phyloP scores from a whole-genome alignment of 2,329 filamentous ascomycete species.

The Diaporthe eres region DNA sequence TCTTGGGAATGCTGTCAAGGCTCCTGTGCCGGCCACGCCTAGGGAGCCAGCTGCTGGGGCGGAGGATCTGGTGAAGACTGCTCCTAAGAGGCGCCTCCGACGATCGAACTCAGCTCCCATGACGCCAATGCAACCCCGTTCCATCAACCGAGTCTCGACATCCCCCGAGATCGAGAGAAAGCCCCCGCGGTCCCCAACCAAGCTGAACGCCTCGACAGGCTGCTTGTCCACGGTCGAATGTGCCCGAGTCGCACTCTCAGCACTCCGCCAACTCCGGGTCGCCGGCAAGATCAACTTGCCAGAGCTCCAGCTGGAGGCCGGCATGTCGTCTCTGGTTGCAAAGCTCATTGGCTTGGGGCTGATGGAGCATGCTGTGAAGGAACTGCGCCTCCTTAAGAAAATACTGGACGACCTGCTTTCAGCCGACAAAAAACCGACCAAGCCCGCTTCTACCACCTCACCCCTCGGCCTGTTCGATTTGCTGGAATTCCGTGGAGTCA shows the following conservation, averaged over 20 bases:
- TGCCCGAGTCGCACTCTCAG: conserved; percentile 75
- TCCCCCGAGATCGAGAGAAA: conserved; percentile 60
- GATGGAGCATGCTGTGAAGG: conserved; percentile 77
- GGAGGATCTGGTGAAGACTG: conserved; percentile 55
- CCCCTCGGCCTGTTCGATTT: conserved; percentile 65
- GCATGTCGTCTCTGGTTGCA: conserved; percentile 77
- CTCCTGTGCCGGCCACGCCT: conserved; percentile 49
- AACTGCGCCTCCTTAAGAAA: conserved; percentile 76
- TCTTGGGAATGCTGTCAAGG: conserved; percentile 76
- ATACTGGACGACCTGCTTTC: conserved; percentile 64
- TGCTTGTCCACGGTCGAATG: conserved; percentile 77
- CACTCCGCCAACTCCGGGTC: conserved; percentile 71
- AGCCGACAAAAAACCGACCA: conserved; percentile 51
- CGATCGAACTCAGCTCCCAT: conserved; percentile 71
- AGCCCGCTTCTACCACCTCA: conserved; percentile 53
- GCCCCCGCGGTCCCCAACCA: conserved; percentile 47
- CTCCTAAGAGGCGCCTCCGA: conserved; percentile 59
- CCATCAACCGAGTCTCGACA: conserved; percentile 72
- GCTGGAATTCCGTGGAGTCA: conserved; percentile 69
- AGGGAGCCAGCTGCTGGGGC: conserved; percentile 53
- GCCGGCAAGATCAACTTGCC: conserved; percentile 68
- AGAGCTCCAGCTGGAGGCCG: conserved; percentile 78
- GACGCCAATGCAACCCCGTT: conserved; percentile 72
- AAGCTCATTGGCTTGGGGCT: conserved; percentile 76
- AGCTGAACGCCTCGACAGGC: conserved; percentile 53